A percentile compares a stretch with the other conserved stretches of the same genome.
These are phyloP conservation scores for Scalesia atractyloides DNA, from an alignment of 129 eudicot species.

Conservation along the genomic window DNA sequence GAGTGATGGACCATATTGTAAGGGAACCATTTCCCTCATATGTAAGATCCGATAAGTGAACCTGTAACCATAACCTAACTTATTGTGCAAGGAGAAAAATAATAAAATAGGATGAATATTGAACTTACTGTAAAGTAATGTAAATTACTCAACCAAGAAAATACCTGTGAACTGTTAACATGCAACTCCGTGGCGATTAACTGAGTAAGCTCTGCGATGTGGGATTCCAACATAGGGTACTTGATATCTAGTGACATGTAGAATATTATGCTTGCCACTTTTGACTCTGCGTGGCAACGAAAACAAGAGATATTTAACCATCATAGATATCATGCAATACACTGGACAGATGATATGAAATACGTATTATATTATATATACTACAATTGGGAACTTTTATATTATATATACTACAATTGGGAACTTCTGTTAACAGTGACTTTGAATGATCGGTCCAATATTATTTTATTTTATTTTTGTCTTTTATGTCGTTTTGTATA, in stretches of 20 bases:
- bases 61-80: constrained; percentile 46
- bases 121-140: not conserved
- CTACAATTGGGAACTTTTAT: too few species aligned
- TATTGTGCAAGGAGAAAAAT: not conserved
- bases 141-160: not conserved
- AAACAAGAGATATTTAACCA: not conserved
- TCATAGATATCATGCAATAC: not conserved
- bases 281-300: constrained; percentile 48
- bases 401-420: too few species aligned
- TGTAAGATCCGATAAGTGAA: constrained; percentile 47
- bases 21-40: constrained; percentile 66
- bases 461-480: too few species aligned
- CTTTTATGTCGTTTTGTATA: too few species aligned
- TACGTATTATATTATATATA: not conserved
- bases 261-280: constrained; percentile 60
- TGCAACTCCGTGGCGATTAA: constrained; percentile 60
- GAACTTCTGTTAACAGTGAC: too few species aligned
- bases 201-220: constrained; percentile 54
- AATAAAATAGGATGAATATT: not conserved
- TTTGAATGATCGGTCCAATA: too few species aligned
- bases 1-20: constrained; percentile 70
- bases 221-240: constrained; percentile 57
- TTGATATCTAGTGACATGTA: constrained; percentile 53
- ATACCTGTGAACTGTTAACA: constrained; percentile 70
- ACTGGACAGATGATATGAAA: constrained; percentile 3